phyloP scores from a whole-genome alignment of 345 rosid genomes.

The Lepidium didymum region DNA sequence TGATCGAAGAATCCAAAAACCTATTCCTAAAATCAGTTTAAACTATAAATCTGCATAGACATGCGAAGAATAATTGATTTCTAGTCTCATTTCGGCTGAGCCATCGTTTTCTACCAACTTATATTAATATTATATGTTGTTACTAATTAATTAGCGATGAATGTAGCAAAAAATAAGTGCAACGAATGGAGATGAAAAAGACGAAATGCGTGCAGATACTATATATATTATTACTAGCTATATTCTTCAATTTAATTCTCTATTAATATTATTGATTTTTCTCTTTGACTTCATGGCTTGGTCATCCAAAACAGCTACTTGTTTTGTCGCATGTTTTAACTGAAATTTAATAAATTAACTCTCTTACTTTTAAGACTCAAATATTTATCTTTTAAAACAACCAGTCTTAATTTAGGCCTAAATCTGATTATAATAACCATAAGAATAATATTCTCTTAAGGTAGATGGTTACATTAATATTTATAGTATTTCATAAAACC shows the following conservation, averaged over 20 bases:
- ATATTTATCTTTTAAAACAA: neutral
- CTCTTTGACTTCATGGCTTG: constrained; percentile 1
- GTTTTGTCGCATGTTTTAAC: constrained; percentile 7
- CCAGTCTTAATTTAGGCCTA: neutral
- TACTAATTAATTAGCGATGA: too few species aligned
- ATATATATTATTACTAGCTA: neutral
- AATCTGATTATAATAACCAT: neutral
- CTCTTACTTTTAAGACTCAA: neutral
- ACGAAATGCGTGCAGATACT: constrained; percentile 22
- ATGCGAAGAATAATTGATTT: too few species aligned
- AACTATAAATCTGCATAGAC: too few species aligned
- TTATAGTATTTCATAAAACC: neutral
- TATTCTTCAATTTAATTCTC: neutral
- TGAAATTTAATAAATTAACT: neutral
- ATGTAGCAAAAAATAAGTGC: too few species aligned
- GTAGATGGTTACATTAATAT: neutral
- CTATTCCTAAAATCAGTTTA: too few species aligned
- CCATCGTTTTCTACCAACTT: too few species aligned
- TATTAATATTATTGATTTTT: neutral
- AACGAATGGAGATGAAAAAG: constrained; percentile 13
- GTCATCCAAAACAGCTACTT: neutral
- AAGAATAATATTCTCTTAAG: neutral
- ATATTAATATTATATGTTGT: too few species aligned
- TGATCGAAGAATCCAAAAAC: too few species aligned
- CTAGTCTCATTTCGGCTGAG: too few species aligned